Evolutionary conservation across 331 rosid species (phyloP), one percentile per base, ranked within the genome.

Genomic region (Dryas integrifolia): DNA sequence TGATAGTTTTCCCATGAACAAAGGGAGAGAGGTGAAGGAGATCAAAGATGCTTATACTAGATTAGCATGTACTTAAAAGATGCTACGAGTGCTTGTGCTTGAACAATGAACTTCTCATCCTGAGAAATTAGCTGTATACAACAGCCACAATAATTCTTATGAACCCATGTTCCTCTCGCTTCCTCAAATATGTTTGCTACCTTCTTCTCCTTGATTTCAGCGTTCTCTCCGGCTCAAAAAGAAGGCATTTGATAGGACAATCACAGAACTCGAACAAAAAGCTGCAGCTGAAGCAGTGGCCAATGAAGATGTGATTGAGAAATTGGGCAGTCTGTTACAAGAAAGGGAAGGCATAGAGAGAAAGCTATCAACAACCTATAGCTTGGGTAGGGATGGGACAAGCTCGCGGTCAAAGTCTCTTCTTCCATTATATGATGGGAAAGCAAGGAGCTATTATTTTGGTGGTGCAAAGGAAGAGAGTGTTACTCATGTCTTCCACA

Each of bases 361-460:
- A 85, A 89, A 86, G 83, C 82, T 92, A 65, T 86, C 90, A 59
- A 83, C 87, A 16, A 86, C 80, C 2, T 92, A 88, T 57, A 86
- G 96, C 74, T 84, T 89, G 65, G 92, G 96, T 5, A 72, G 94
- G 68, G 94, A 92, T 69, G 68, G 60, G 57, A 30, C 69, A 12
- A 58, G 55, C 40, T 85, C 85, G 26, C 64, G 49, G 46, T 57
- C 83, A 8, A 87, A 77, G 66, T 56, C 93, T 73, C 81, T 88
- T 50, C 92, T 89, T 71, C 94, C 96, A 38, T 21, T 85, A 24
- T 79, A 68, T 1, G 82, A 68, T 24, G 82, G 78, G 49, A 81
- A 72, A 85, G 53, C 75, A 62, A 81, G 66, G 72, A 70, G 86
- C 85, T 78, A 48, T 46, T 83, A 88, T 21, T 21, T 21, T 21